A percentile compares a stretch with the other conserved stretches of the same genome.
These are phyloP conservation scores for Yarrowia osloensis DNA, from an alignment of 805 yeast genomes.

Conservation along the genomic window DNA sequence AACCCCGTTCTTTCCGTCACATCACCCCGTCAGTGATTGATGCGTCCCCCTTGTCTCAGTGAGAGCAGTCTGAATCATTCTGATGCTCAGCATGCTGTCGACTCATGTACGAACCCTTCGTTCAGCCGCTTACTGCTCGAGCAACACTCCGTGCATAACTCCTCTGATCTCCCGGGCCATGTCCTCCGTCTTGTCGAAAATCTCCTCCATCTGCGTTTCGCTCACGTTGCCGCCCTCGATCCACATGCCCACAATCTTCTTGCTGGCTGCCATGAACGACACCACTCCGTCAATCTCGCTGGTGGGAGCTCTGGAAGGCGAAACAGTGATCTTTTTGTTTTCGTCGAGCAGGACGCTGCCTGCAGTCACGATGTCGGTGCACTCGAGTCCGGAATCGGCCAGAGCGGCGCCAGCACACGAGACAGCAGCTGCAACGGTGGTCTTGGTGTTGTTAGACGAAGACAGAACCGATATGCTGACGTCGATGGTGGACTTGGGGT, in stretches of 20 bases:
- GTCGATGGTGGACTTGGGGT: slow-evolving; percentile 89
- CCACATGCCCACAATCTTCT: slow-evolving; percentile 60
- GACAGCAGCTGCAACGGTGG: slow-evolving; percentile 53
- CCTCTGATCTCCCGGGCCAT: slow-evolving; percentile 50
- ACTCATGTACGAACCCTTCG: too few relatives aligned
- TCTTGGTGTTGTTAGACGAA: slow-evolving; percentile 41
- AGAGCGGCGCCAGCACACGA: slow-evolving; percentile 72
- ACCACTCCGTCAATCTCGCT: slow-evolving; percentile 45
- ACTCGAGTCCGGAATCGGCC: slow-evolving; percentile 81
- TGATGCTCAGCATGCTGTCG: too few relatives aligned
- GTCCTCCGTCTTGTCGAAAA: slow-evolving; percentile 47
- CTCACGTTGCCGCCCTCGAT: slow-evolving; percentile 43
- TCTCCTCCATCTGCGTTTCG: slow-evolving; percentile 36
- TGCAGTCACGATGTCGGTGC: slow-evolving; percentile 70
- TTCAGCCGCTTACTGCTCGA: background rate
- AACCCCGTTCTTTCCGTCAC: too few relatives aligned
- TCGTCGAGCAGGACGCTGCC: slow-evolving; percentile 36
- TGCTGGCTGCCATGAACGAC: slow-evolving; percentile 50
- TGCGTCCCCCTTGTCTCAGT: too few relatives aligned
- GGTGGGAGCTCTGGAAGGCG: slow-evolving; percentile 16
- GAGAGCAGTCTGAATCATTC: too few relatives aligned
- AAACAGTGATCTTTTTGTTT: slow-evolving; percentile 25
- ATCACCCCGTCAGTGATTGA: too few relatives aligned
- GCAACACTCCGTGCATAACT: slow-evolving; percentile 48
- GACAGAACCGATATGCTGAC: slow-evolving; percentile 69